A percentile compares a stretch with the other conserved stretches of the same genome.
These are phyloP conservation scores for Beauveria sp. DNA, from an alignment of 2,329 filamentous ascomycete species.

Conservation along the genomic window DNA sequence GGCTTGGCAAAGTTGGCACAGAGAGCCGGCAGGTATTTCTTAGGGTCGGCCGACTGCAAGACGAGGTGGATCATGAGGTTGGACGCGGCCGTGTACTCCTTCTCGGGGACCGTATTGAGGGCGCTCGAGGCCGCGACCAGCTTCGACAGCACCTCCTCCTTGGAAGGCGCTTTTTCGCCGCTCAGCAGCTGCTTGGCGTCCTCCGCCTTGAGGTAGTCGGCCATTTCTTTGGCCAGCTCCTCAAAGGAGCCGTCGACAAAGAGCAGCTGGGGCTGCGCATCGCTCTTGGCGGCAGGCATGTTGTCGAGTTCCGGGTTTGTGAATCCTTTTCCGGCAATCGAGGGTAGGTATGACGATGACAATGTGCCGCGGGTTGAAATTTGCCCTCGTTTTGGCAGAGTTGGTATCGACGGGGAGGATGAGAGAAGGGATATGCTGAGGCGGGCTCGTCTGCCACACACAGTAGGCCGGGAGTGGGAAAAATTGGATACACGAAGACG, in stretches of 20 bases:
- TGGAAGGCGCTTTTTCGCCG: conserved; percentile 43
- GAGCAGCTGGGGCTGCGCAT: conserved; percentile 52
- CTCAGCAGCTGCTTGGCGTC: conserved; percentile 70
- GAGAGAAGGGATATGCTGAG: not conserved
- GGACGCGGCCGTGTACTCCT: conserved; percentile 93
- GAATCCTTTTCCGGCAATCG: not conserved
- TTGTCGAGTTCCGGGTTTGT: conserved; percentile 17
- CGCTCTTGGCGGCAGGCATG: conserved; percentile 29
- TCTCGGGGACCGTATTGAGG: conserved; percentile 83
- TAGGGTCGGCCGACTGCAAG: conserved; percentile 74
- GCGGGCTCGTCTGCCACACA: not conserved
- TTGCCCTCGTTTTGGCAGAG: conserved; percentile 8
- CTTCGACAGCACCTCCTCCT: conserved; percentile 84
- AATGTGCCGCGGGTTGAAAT: not conserved
- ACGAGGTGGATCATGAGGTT: conserved; percentile 95
- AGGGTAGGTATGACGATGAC: conserved; percentile 2
- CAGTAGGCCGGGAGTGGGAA: conserved; percentile 9
- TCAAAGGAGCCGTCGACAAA: conserved; percentile 89
- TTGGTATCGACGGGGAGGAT: conserved; percentile 6
- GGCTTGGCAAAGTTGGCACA: conserved; percentile 87
- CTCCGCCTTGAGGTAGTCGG: conserved; percentile 82
- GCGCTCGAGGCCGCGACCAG: conserved; percentile 71
- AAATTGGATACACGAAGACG: conserved; percentile 12
- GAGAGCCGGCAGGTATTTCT: conserved; percentile 78
- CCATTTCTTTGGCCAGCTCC: conserved; percentile 90